Evolutionary conservation across 2,329 filamentous ascomycete species (phyloP).

Genomic region (Fusarium albosuccineum): DNA sequence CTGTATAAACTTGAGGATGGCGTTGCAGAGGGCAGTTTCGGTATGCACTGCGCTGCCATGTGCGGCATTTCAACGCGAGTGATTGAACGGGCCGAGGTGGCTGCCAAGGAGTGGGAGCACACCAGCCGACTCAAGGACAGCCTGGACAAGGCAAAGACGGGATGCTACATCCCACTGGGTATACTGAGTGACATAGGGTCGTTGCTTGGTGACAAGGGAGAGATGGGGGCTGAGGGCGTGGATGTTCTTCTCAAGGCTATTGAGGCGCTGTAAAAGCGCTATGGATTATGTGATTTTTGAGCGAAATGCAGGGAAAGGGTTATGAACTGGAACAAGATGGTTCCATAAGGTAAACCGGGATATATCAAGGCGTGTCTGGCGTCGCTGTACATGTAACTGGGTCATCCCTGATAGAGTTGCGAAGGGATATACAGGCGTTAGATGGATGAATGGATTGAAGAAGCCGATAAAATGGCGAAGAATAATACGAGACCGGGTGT

Average conservation of each 20-base stretch:
- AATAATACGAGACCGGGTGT: background rate
- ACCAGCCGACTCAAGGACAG: slow-evolving; percentile 91
- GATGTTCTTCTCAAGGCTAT: slow-evolving; percentile 73
- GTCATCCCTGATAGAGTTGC: slow-evolving; percentile 33
- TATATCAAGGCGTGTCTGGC: slow-evolving; percentile 30
- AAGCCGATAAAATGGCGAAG: background rate
- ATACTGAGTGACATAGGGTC: slow-evolving; percentile 89
- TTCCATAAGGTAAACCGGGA: slow-evolving; percentile 10
- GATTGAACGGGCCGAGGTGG: slow-evolving; percentile 87
- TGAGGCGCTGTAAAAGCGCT: slow-evolving; percentile 61
- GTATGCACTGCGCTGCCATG: slow-evolving; percentile 99
- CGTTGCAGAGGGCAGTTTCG: slow-evolving; percentile 95
- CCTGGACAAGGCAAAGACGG: slow-evolving; percentile 82
- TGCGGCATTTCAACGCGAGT: slow-evolving; percentile 89
- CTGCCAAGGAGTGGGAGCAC: slow-evolving; percentile 94
- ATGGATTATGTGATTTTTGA: slow-evolving; percentile 10
- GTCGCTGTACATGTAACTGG: slow-evolving; percentile 33
- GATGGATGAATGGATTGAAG: slow-evolving; percentile 14
- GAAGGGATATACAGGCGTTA: slow-evolving; percentile 35
- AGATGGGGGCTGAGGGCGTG: slow-evolving; percentile 64
- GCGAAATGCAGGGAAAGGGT: background rate
- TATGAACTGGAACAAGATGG: slow-evolving; percentile 3
- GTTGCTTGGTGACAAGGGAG: slow-evolving; percentile 72
- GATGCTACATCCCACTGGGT: slow-evolving; percentile 86
- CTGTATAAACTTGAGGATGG: slow-evolving; percentile 94